Percentiles rank a stretch among this genome's conserved stretches.
These are phyloP conservation scores for Vinca major DNA, from an alignment of 305 asterid genomes.

Conservation along the genomic window DNA sequence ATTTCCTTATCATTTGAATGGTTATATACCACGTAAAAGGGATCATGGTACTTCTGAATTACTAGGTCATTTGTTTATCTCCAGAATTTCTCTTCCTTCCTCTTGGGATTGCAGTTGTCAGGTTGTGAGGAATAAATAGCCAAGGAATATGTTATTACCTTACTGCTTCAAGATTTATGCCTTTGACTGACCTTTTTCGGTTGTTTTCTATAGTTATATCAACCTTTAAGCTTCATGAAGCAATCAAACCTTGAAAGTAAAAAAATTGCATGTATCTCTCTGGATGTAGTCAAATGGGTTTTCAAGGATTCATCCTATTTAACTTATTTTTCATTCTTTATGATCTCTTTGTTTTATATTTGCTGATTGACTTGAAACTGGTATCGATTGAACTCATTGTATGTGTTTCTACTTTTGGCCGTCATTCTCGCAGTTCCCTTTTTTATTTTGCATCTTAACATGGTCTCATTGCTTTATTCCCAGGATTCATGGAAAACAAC, in stretches of 20 bases:
- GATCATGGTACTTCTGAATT: background rate
- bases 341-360: background rate
- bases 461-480: constrained; percentile 6
- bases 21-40: background rate
- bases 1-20: background rate
- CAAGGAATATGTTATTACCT: background rate
- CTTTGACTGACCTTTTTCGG: background rate
- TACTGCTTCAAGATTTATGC: background rate
- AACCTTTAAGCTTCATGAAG: background rate
- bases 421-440: background rate
- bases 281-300: background rate
- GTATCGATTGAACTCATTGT: background rate
- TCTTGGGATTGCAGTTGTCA: background rate
- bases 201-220: background rate
- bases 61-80: background rate
- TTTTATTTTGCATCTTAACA: background rate
- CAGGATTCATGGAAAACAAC: constrained; percentile 94
- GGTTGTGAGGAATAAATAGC: background rate
- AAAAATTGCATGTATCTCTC: background rate
- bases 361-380: too few relatives aligned
- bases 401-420: background rate
- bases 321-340: background rate
- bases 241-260: background rate
- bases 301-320: background rate
- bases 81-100: background rate